phyloP scores from a whole-genome alignment of 495 filamentous ascomycete genomes.

The Ramalina intermedia region DNA sequence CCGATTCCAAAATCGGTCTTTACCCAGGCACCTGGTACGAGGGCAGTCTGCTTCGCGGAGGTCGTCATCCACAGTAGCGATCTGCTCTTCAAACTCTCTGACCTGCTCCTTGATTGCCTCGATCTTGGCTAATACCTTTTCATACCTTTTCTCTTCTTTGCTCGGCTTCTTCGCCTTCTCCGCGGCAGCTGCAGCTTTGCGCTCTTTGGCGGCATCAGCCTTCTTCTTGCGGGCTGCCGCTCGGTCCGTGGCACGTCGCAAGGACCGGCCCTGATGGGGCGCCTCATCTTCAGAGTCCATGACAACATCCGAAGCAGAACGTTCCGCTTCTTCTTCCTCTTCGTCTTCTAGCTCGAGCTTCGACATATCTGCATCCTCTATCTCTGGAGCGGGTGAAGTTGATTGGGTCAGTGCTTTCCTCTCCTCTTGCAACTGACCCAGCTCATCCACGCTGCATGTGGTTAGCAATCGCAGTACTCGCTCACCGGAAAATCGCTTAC shows the following conservation, averaged over 20 bases:
- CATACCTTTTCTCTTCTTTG: slow-evolving; percentile 72
- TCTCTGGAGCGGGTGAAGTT: slow-evolving; percentile 46
- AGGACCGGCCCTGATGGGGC: slow-evolving; percentile 44
- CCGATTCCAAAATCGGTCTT: slow-evolving; percentile 92
- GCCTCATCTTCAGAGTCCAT: slow-evolving; percentile 52
- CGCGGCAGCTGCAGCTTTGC: slow-evolving; percentile 61
- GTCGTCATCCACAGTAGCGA: slow-evolving; percentile 74
- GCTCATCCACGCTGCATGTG: slow-evolving; percentile 46
- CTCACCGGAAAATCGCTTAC: slow-evolving; percentile 41
- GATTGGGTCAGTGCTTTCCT: slow-evolving; percentile 67
- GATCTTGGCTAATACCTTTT: slow-evolving; percentile 75
- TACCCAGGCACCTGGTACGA: slow-evolving; percentile 74
- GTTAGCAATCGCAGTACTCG: slow-evolving; percentile 12
- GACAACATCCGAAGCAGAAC: slow-evolving; percentile 25
- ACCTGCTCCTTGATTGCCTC: slow-evolving; percentile 69
- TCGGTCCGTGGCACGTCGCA: slow-evolving; percentile 65
- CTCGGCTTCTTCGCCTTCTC: slow-evolving; percentile 71
- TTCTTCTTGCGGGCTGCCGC: slow-evolving; percentile 64
- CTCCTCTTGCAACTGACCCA: slow-evolving; percentile 71
- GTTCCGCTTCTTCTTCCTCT: slow-evolving; percentile 47
- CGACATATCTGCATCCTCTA: slow-evolving; percentile 44
- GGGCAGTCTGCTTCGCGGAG: slow-evolving; percentile 86
- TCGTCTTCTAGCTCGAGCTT: slow-evolving; percentile 45
- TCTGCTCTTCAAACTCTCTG: slow-evolving; percentile 66
- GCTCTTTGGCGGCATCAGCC: slow-evolving; percentile 70